Evolutionary conservation across 305 asterid genomes (phyloP), one percentile per base, ranked within the genome.

Genomic region (Caryopteris hybrid): DNA sequence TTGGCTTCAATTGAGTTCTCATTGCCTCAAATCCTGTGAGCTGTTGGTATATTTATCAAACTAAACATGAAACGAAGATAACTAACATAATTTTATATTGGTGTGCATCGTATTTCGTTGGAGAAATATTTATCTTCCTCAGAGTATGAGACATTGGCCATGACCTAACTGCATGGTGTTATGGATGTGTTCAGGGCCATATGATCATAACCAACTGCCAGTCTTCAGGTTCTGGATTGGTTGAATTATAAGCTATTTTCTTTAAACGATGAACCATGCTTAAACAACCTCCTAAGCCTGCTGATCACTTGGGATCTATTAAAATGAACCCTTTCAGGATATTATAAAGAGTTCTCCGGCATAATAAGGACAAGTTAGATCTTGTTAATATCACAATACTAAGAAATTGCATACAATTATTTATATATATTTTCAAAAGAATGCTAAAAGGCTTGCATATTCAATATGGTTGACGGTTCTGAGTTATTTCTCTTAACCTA

Each of bases 391-490:
- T 25, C 43, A 45, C 13, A 2, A 20, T 29, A 17, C 33, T 21
- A 18, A 34, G 10, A 61, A 53, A 12, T 9, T 48, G 42, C 20
- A 33, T 12, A 14, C 53, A 16, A n/a, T n/a, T 20, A 27, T 53
- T 61, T 36, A 13, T 1, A 52, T 64, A 18, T 53, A 18, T 27
- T 69, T 13, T 57, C 29, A 20, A 51, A 31, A 43, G 23, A 20
- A 17, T 45, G 65, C 57, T 17, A 7, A 71, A 12, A 6, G 16
- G 8, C 20, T n/a, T n/a, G n/a, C n/a, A n/a, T n/a, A n/a, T n/a
- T n/a, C n/a, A n/a, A n/a, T n/a, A n/a, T n/a, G n/a, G n/a, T n/a
- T 16, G 58, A 20, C 36, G 68, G 47, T 72, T 73, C 51, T 9
- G 66, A 31, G 14, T 50, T 21, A 31, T 41, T 18, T 5, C 29